Percentiles rank a stretch among this genome's conserved stretches.
phyloP scores from a whole-genome alignment of 2,329 filamentous ascomycete species.

The Alternaria postmessia region DNA sequence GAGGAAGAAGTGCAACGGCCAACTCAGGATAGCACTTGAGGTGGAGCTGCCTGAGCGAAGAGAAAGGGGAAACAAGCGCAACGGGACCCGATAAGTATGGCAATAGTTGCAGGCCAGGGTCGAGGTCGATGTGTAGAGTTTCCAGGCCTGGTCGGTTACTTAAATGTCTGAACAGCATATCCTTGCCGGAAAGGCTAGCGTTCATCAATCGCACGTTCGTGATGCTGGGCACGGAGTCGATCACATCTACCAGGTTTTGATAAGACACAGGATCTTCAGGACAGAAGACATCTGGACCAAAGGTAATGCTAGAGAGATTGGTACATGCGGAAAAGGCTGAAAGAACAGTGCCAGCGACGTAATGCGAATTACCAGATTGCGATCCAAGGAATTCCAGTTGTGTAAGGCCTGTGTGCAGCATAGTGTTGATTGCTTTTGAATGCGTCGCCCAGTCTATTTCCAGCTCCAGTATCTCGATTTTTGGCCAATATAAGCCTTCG shows the following conservation, averaged over 20 bases:
- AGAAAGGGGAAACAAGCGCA: slow-evolving; percentile 27
- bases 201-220: slow-evolving; percentile 36
- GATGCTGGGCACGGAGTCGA: slow-evolving; percentile 32
- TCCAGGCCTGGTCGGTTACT: slow-evolving; percentile 34
- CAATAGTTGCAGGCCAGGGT: slow-evolving; percentile 36
- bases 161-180: slow-evolving; percentile 38
- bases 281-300: slow-evolving; percentile 32
- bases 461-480: slow-evolving; percentile 39
- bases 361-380: slow-evolving; percentile 33
- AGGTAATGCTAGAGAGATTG: slow-evolving; percentile 36
- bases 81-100: slow-evolving; percentile 30
- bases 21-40: slow-evolving; percentile 47
- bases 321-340: slow-evolving; percentile 33
- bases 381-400: slow-evolving; percentile 35
- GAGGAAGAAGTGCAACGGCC: slow-evolving; percentile 34
- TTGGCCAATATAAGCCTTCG: slow-evolving; percentile 38
- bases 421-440: slow-evolving; percentile 24
- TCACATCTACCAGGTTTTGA: slow-evolving; percentile 29
- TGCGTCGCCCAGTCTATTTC: slow-evolving; percentile 39
- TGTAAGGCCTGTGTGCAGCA: slow-evolving; percentile 39
- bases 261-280: slow-evolving; percentile 31
- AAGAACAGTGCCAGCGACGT: slow-evolving; percentile 34
- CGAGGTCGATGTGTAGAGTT: slow-evolving; percentile 43
- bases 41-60: slow-evolving; percentile 31
- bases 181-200: slow-evolving; percentile 33